A percentile compares a stretch with the other conserved stretches of the same genome.
Evolutionary conservation across 768 basidiomycete species (phyloP).

Genomic region (Lanmaoa rubissima): DNA sequence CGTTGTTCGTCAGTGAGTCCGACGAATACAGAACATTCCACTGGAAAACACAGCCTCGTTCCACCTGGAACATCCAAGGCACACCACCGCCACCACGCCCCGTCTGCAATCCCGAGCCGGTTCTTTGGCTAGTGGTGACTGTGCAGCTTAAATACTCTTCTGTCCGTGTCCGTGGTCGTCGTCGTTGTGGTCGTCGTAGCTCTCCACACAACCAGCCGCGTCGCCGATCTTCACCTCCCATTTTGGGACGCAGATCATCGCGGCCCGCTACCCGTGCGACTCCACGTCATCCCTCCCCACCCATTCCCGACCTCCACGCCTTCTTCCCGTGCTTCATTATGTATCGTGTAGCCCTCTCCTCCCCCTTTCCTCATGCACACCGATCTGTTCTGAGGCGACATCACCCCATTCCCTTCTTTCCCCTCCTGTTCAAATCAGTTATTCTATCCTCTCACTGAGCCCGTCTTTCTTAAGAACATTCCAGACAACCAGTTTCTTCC

Average conservation of each 20-base stretch:
- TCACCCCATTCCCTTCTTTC: neutral
- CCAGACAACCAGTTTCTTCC: neutral
- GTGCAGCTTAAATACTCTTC: neutral
- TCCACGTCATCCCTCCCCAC: constrained; percentile 17
- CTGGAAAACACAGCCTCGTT: constrained; percentile 32
- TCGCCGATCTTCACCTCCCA: constrained; percentile 13
- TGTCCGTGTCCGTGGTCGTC: neutral
- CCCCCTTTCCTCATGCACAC: constrained; percentile 5
- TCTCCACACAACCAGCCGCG: neutral
- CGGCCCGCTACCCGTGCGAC: constrained; percentile 7
- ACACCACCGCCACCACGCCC: constrained; percentile 11
- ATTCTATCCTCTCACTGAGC: neutral
- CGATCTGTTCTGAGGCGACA: constrained; percentile 3
- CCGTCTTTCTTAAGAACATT: neutral
- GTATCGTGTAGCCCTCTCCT: neutral
- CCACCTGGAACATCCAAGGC: constrained; percentile 14
- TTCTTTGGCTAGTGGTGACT: neutral
- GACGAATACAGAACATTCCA: constrained; percentile 23
- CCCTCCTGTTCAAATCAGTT: neutral
- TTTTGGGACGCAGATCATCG: constrained; percentile 27
- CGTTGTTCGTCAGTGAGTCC: neutral
- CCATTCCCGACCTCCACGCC: constrained; percentile 15
- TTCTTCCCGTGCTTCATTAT: constrained; percentile 16
- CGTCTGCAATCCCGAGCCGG: neutral
- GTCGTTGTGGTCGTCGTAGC: neutral